phyloP scores from a whole-genome alignment of 2,329 filamentous ascomycete genomes.

The Alternaria novae-zelandiae region DNA sequence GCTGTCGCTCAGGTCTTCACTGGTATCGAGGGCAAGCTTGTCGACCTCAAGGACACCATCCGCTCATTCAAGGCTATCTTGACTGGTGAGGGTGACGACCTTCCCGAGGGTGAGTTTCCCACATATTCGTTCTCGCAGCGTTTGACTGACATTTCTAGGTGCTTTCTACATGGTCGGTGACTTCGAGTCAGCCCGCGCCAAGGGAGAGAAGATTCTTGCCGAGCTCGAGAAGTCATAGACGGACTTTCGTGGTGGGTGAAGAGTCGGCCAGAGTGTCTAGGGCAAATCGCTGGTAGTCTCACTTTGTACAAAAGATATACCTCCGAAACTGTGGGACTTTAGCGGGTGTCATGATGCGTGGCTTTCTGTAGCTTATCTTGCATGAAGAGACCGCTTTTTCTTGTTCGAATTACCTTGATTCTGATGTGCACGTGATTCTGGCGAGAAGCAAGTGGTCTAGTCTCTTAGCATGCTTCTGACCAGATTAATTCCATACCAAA shows the following conservation, averaged over 20 bases:
- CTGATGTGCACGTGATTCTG: not conserved
- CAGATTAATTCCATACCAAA: not conserved
- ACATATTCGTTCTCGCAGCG: not conserved
- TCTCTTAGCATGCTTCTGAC: not conserved
- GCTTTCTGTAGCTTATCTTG: slow-evolving; percentile 50
- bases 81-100: slow-evolving; percentile 90
- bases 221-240: slow-evolving; percentile 71
- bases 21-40: slow-evolving; percentile 94
- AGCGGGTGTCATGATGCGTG: slow-evolving; percentile 44
- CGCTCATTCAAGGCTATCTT: slow-evolving; percentile 97
- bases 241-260: slow-evolving; percentile 38
- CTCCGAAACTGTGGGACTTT: slow-evolving; percentile 40
- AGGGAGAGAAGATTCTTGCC: slow-evolving; percentile 99
- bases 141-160: slow-evolving; percentile 48
- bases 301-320: slow-evolving; percentile 49
- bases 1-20: slow-evolving; percentile 87
- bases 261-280: slow-evolving; percentile 42
- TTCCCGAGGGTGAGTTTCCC: slow-evolving; percentile 79
- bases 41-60: slow-evolving; percentile 99
- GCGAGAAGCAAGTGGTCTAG: not conserved
- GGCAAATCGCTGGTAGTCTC: slow-evolving; percentile 42
- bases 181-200: slow-evolving; percentile 87
- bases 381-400: slow-evolving; percentile 46
- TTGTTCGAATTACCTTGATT: slow-evolving; percentile 23
- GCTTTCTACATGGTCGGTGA: slow-evolving; percentile 99